phyloP scores from a whole-genome alignment of 768 basidiomycete genomes.

The Hygrophorus russula region DNA sequence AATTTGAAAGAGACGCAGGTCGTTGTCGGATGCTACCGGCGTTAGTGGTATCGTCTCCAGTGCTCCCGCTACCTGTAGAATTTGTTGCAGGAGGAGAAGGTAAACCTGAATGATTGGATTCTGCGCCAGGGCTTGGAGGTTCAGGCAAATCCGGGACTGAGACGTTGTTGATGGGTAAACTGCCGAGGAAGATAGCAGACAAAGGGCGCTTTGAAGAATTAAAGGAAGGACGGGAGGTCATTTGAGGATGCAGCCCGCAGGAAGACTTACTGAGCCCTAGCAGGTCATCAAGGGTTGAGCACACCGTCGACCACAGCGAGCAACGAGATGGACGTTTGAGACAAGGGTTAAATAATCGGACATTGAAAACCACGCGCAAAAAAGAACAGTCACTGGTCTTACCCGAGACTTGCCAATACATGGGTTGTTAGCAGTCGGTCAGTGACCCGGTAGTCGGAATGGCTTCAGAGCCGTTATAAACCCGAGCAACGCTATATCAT shows the following conservation, averaged over 20 bases:
- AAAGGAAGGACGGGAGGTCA: constrained; percentile 39
- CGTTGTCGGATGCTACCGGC: constrained; percentile 15
- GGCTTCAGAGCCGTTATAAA: background rate
- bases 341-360: background rate
- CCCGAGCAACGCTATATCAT: background rate
- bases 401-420: too few relatives aligned
- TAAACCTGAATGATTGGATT: constrained; percentile 49
- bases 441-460: too few relatives aligned
- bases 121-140: constrained; percentile 50
- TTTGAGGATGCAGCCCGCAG: constrained; percentile 14
- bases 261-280: background rate
- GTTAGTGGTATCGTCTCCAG: constrained; percentile 41
- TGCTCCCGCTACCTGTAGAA: constrained; percentile 74
- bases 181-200: constrained; percentile 51
- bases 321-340: constrained; percentile 3
- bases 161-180: constrained; percentile 26
- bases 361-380: too few relatives aligned
- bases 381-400: too few relatives aligned
- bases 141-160: constrained; percentile 66
- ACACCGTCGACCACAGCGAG: constrained; percentile 10
- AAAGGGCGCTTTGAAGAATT: constrained; percentile 39
- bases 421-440: too few relatives aligned
- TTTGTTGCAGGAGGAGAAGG: constrained; percentile 82
- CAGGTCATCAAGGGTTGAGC: constrained; percentile 6
- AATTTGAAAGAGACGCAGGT: constrained; percentile 8